Percentiles rank a stretch among this genome's conserved stretches.
These are phyloP conservation scores for Hawksworthiomyces lignivorus DNA, from an alignment of 2,329 filamentous ascomycete species.

Conservation along the genomic window DNA sequence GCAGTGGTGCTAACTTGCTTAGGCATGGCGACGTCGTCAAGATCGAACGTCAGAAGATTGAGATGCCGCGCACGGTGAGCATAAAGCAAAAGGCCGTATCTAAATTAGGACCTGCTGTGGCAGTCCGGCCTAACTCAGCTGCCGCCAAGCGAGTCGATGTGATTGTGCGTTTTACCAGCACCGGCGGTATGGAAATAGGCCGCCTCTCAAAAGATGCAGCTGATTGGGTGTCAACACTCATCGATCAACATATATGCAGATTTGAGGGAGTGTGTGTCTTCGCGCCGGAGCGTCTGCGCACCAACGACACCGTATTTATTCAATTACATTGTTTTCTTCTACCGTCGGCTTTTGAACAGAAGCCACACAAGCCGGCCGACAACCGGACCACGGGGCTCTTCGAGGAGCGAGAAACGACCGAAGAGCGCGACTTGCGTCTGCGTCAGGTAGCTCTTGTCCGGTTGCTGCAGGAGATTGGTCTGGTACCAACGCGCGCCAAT, in stretches of 20 bases:
- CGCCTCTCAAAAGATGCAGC: conserved; percentile 80
- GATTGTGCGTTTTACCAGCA: conserved; percentile 83
- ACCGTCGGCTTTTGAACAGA: conserved; percentile 62
- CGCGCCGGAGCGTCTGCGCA: conserved; percentile 73
- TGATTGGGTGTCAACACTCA: conserved; percentile 82
- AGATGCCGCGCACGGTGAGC: conserved; percentile 38
- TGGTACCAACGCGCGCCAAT: conserved; percentile 69
- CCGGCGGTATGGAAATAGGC: conserved; percentile 72
- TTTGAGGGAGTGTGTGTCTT: conserved; percentile 88
- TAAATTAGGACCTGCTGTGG: conserved; percentile 29
- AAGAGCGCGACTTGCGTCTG: conserved; percentile 76
- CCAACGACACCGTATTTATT: conserved; percentile 90
- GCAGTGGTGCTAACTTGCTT: conserved; percentile 67
- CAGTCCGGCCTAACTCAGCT: conserved; percentile 35
- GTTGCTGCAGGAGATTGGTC: conserved; percentile 80
- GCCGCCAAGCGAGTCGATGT: conserved; percentile 68
- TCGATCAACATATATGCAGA: conserved; percentile 81
- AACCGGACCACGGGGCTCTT: conserved; percentile 70
- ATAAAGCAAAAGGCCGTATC: conserved; percentile 32
- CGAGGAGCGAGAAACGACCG: conserved; percentile 74
- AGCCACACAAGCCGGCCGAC: conserved; percentile 52
- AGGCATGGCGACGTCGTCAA: conserved; percentile 75
- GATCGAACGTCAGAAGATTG: conserved; percentile 79
- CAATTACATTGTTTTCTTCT: conserved; percentile 76
- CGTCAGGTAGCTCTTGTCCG: conserved; percentile 83